Base-by-base conservation (phyloP, 257 asterid species). In the Gynochthodes officinalis region DNA sequence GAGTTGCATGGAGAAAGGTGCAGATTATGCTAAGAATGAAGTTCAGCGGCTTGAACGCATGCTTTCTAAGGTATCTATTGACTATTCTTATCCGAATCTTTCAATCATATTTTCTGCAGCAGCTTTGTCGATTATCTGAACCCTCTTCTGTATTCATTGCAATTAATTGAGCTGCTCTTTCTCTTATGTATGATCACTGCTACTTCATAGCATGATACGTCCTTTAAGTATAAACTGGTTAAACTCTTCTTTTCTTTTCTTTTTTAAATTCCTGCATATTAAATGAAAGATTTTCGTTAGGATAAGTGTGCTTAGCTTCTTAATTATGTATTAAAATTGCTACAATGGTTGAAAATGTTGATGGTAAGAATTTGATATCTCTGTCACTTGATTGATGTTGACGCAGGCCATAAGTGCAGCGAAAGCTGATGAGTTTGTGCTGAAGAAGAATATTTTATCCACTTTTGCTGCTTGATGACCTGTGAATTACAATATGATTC, bases 1-100 rank as follows among this genome's bases (percentile, higher is more conserved):
- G 86, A 91, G 89, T 85, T 78, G 84, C 84, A 9, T 83, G 83
- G 95, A 83, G 21, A 94, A 88, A 76, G 99, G 99, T 75, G 78
- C 90, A 73, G 96, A 94, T 79, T 91, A 89, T 67, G 85, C 97
- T 71, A 88, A 82, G 86, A 91, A 89, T 57, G 99, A 94, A 82
- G 78, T 87, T 77, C 84, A 73, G 69, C 84, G 97, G 57, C 76
- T 94, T 82, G 98, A 94, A 21, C 96, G 98, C 76, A 77, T 94
- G 57, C 88, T 94, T 80, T 82, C 93, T 75, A 94, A 94, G 99
- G 99, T 94, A 89, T 37, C 55, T 39, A n/a, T 62, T 21, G 14
- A 27, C 61, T 39, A 35, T 11, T 65, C 44, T 42, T 27, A 4
- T 10, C 64, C 58, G 18, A 27, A 60, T 62, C 63, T 30, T 42